Evolutionary conservation across 1,139 yeast genomes (phyloP), one percentile per base, ranked within the genome.

Genomic region (Wickerhamomyces sp.): DNA sequence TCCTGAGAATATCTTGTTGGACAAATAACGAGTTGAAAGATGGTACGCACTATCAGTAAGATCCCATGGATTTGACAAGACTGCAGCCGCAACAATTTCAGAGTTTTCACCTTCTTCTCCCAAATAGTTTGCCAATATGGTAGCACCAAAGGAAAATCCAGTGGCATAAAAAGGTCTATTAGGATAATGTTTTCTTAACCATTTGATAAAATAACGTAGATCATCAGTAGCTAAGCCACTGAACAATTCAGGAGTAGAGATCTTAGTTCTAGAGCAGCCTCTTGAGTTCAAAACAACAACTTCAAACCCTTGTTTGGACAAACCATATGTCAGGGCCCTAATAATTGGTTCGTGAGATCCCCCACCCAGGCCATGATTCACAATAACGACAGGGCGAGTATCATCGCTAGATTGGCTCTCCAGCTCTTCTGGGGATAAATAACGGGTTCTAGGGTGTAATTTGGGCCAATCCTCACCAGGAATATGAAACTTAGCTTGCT

Each of bases 291-390:
- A 62, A 13, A 89, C 96, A 24, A 80, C 85, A 14, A 79, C 74
- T 47, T 86, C 94, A 67, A 78, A 76, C 7, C 57, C 54, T n/a
- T 52, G 46, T 10, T 48, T 43, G 20, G 58, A 52, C 26, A 65
- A 44, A n/a, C 55, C 52, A 19, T 57, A 55, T 4, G 67, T 58
- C 41, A 81, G 59, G 43, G 90, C 80, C 44, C 96, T 76, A 42
- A 89, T 83, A 53, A 89, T 79, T 3, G 92, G 78, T 58, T 90
- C 97, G 51, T 88, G 95, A 17, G 95, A 83, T 0, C 97, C 96
- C 17, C 97, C 97, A 5, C 88, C 90, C 30, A 90, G 72, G 0
- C 97, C 97, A 56, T 90, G 97, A 37, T 82, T 64, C 6, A 83
- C 69, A 20, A 89, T 73, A 26, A 85, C 72, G 40, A 89, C 64